A percentile compares a stretch with the other conserved stretches of the same genome.
These are phyloP conservation scores for Ustilago crameri DNA, from an alignment of 1,284 basidiomycete genomes.

Conservation along the genomic window DNA sequence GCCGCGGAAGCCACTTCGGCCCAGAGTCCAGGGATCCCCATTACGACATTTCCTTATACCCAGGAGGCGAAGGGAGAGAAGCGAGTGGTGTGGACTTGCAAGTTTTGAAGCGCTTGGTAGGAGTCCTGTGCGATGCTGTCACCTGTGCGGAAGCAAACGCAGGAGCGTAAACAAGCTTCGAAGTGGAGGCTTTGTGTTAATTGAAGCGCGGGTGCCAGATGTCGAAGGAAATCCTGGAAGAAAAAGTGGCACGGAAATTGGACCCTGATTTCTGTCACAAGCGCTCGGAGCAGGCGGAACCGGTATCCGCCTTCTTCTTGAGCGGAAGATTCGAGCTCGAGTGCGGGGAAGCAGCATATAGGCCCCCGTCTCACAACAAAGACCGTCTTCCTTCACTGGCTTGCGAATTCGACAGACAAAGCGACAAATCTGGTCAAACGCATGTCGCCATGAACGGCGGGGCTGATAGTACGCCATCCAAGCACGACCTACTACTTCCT, in stretches of 20 bases:
- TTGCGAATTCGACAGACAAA: neutral
- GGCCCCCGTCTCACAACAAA: no score
- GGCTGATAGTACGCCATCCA: slow-evolving; percentile 7
- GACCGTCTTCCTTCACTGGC: no score
- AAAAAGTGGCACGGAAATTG: slow-evolving; percentile 11
- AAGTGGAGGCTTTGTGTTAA: slow-evolving; percentile 3
- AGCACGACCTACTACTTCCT: slow-evolving; percentile 34
- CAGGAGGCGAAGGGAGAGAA: neutral
- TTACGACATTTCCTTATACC: slow-evolving; percentile 19
- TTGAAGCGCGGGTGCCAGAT: neutral
- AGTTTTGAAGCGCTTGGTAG: neutral
- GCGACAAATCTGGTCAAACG: neutral
- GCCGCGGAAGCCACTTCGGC: slow-evolving; percentile 47
- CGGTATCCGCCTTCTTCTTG: no score
- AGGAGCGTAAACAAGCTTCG: neutral
- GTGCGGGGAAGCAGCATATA: no score
- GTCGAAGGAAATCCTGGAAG: slow-evolving; percentile 1
- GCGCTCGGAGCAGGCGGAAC: no score
- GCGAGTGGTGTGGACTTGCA: neutral
- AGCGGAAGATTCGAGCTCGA: no score
- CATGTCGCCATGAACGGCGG: neutral
- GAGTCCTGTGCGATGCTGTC: no score
- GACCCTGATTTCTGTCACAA: slow-evolving; percentile 11
- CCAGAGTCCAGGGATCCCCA: slow-evolving; percentile 64
- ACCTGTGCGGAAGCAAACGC: no score